phyloP scores from a whole-genome alignment of 352 stramenopile genomes.

The Pythium grandisporangium region DNA sequence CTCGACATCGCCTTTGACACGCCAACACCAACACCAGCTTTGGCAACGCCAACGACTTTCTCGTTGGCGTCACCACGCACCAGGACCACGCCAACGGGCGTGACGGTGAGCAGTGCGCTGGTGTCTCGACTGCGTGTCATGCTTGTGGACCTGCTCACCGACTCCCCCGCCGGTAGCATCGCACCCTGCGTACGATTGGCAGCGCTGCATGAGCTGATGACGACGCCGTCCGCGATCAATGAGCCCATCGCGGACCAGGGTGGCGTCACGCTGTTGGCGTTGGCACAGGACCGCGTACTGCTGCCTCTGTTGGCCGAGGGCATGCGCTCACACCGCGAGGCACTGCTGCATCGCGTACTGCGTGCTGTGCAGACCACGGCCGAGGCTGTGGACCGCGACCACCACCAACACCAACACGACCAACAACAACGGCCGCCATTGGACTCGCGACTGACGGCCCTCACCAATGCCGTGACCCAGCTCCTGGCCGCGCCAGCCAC shows the following conservation, averaged over 20 bases:
- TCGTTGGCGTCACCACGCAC: too few species aligned
- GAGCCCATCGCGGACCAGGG: too few species aligned
- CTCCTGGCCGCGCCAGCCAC: conserved; percentile 25
- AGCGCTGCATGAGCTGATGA: too few species aligned
- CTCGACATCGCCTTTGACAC: conserved; percentile 51
- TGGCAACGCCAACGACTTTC: too few species aligned
- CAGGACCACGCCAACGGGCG: too few species aligned
- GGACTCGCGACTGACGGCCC: conserved; percentile 26
- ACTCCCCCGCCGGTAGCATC: too few species aligned
- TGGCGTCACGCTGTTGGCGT: too few species aligned
- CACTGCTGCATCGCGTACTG: conserved; percentile 39
- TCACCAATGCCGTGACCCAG: conserved; percentile 39
- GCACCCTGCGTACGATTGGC: too few species aligned
- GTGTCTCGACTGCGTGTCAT: conserved; percentile 35
- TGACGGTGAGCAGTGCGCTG: conserved; percentile 27
- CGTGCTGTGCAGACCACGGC: conserved; percentile 41
- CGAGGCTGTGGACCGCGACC: conserved; percentile 35
- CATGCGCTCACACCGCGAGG: conserved; percentile 5
- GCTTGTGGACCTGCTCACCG: conserved; percentile 46
- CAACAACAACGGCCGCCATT: background rate
- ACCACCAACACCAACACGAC: too few species aligned
- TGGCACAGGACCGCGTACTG: conserved; percentile 21
- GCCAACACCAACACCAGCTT: too few species aligned
- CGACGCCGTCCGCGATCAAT: conserved; percentile 22
- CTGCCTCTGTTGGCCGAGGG: conserved; percentile 24